Evolutionary conservation across 495 filamentous ascomycete species (phyloP), one percentile per base, ranked within the genome.

Genomic region (Mycothermus thermophilus): DNA sequence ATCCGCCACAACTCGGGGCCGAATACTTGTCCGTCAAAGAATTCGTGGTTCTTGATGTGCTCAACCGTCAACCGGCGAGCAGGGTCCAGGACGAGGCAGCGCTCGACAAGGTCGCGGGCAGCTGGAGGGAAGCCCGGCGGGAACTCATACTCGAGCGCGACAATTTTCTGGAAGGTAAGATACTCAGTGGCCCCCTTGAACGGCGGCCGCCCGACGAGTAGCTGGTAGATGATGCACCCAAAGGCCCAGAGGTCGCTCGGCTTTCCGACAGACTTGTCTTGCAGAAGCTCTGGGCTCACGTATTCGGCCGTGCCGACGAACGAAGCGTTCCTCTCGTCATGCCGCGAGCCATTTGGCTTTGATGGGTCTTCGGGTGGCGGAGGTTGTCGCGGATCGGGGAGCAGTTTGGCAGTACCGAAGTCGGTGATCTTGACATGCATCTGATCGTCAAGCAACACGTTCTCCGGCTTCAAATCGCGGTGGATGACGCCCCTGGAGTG

Each of bases 381-480:
- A 4, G 66, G 58, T 46, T 67, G 64, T 46, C 67, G 71, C 11
- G 74, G 76, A 20, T 72, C 66, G 30, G 79, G 79, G 29, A 99
- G 66, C 29, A 96, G 78, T 55, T 94, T 95, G 4, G 92, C 92
- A 2, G 92, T 99, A 9, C 92, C 92, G 48, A 99, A 99, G 57
- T 99, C 92, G 14, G 92, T 99, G 44, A 99, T 95, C 53, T 99
- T 99, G 61, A 95, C 76, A 52, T 94, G 81, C 80, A 94, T 92
- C 47, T 92, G 77, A 30, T 85, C 80, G 50, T 99, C 88, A 16
- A 99, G 65, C 5, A 99, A 70, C 25, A 96, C 87, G 40, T 99
- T 99, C 50, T 99, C 92, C 3, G 92, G 92, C 51, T 99, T 99
- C 35, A 99, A 55, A 57, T 99, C 92, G 29, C 92, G 77, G 58